phyloP scores from a whole-genome alignment of 2,329 filamentous ascomycete genomes.

The Nothopassalora personata region DNA sequence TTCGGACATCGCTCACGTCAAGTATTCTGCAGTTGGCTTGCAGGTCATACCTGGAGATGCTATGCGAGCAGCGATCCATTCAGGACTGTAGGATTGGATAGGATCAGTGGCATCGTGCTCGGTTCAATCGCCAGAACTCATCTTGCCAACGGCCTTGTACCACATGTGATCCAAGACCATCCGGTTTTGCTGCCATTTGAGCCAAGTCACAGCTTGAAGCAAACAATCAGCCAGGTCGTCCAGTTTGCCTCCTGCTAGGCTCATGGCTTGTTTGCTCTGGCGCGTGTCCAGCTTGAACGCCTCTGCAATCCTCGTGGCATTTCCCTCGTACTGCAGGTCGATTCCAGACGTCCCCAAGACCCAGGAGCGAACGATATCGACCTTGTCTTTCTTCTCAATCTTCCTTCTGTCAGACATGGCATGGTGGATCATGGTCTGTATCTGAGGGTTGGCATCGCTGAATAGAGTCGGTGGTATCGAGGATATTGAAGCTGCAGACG shows the following conservation, averaged over 20 bases:
- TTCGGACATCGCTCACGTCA: background rate
- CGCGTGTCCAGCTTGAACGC: constrained; percentile 27
- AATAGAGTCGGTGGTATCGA: background rate
- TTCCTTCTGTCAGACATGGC: constrained; percentile 24
- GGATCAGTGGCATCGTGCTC: background rate
- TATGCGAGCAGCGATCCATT: background rate
- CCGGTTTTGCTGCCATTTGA: constrained; percentile 65
- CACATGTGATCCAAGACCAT: background rate
- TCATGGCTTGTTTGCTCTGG: constrained; percentile 23
- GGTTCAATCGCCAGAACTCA: background rate
- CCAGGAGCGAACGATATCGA: constrained; percentile 57
- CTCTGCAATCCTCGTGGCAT: constrained; percentile 35
- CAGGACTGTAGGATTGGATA: background rate
- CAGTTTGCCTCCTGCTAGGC: constrained; percentile 50
- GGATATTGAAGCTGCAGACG: constrained; percentile 30
- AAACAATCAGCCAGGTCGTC: constrained; percentile 79
- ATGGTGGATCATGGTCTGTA: background rate
- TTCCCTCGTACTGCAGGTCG: constrained; percentile 28
- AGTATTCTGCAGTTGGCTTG: background rate
- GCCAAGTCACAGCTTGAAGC: constrained; percentile 70
- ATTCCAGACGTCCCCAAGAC: constrained; percentile 32
- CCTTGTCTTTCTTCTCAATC: constrained; percentile 56
- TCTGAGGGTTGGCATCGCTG: background rate
- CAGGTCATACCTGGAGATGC: background rate
- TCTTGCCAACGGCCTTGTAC: background rate